Evolutionary conservation across 371 early-diverging fungal genomes (phyloP).

Genomic region (Chytridium lagenaria): DNA sequence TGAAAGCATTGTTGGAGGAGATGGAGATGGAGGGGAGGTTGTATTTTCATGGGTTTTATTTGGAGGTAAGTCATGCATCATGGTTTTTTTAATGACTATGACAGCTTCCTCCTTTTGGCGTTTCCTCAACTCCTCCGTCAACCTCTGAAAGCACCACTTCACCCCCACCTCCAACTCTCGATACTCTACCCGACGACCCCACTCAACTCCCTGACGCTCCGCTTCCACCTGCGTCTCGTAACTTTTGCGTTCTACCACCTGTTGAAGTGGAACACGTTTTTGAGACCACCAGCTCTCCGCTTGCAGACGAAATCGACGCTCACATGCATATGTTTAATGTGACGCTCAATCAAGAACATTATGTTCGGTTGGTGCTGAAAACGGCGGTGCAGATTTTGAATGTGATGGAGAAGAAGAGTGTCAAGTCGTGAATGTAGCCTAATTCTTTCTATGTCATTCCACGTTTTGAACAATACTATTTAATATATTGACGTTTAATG

Average conservation of each 20-base stretch:
- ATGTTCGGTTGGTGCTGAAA: neutral
- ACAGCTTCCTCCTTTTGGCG: slow-evolving; percentile 17
- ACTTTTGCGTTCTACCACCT: slow-evolving; percentile 40
- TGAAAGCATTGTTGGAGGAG: slow-evolving; percentile 36
- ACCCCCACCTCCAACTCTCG: neutral
- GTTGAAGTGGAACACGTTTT: slow-evolving; percentile 32
- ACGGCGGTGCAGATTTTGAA: slow-evolving; percentile 11
- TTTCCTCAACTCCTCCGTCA: slow-evolving; percentile 7
- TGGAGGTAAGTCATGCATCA: slow-evolving; percentile 19
- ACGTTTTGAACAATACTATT: too few species aligned
- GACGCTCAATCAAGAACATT: slow-evolving; percentile 7
- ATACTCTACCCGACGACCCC: slow-evolving; percentile 17
- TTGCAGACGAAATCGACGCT: slow-evolving; percentile 40
- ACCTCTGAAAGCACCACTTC: neutral
- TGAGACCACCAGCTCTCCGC: slow-evolving; percentile 25
- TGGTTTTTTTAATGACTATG: neutral
- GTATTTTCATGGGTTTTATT: slow-evolving; percentile 41
- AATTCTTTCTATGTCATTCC: too few species aligned
- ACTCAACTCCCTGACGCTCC: neutral
- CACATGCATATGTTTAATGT: slow-evolving; percentile 43
- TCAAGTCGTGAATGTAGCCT: too few species aligned
- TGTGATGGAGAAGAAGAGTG: neutral
- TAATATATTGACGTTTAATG: too few species aligned
- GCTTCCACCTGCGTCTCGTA: slow-evolving; percentile 3
- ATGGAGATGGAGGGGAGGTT: slow-evolving; percentile 33